Evolutionary conservation across 1,284 basidiomycete genomes (phyloP), one percentile per base, ranked within the genome.

Genomic region (Trichosporon sp.): DNA sequence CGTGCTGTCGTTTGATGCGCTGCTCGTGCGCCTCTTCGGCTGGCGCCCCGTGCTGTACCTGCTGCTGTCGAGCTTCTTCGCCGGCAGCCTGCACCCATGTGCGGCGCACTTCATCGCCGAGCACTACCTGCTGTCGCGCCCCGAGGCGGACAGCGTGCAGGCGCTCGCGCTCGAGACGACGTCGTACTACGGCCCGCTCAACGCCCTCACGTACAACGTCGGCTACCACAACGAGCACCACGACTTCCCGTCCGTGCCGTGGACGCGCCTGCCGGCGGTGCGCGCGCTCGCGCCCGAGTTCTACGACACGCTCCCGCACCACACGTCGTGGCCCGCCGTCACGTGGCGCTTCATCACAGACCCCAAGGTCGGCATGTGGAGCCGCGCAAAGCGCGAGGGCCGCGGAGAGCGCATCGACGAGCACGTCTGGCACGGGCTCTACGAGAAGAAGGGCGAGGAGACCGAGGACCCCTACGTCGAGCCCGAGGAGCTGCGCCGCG

Each of bases 161-260:
- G 76, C 72, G 34, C 72, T 83, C 47, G 77, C 75, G 21, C 95
- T 98, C 81, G 97, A 99, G 84, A 99, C 97, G 0, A 98, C 95
- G 83, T 93, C 91, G 68, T 99, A 99, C 82, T 98, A 99, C 76
- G 97, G 97, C 0, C 89, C 89, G 65, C 86, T 98, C 70, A 99
- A 99, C 82, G 75, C 91, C 5, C 84, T 99, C 15, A 92, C 93
- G n/a, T 99, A 98, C 83, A 99, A 99, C 75, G 95, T 98, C 68
- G 96, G 96, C 58, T 98, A 98, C 81, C 96, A 98, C 82, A 98
- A 98, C 83, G 96, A 99, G 80, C 96, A 99, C 83, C 96, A 99
- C 84, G 96, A 99, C 83, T 99, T 99, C 84, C 95, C 96, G 8
- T 94, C 93, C 2, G 85, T 99, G 1, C 88, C 97, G 0, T 99